Evolutionary conservation across 2,329 filamentous ascomycete genomes (phyloP), one percentile per base, ranked within the genome.

Genomic region (Colletotrichum zoysiae): DNA sequence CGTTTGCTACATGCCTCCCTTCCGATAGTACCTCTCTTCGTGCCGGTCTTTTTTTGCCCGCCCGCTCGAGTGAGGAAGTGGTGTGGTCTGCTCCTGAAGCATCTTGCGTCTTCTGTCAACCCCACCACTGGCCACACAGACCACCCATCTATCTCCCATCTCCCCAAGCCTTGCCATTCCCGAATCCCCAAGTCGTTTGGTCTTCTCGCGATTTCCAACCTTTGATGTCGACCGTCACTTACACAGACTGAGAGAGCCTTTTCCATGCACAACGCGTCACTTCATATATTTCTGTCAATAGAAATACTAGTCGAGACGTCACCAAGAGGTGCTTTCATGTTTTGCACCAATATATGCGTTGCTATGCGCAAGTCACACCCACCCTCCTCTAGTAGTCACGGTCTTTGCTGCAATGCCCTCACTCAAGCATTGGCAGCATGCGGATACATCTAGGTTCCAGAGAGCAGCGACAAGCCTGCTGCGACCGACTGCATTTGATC

Each of bases 1-100:
- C 30, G 58, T 40, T 56, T 61, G 59, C 70, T 63, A 44, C 53
- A 12, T 58, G 30, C 38, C 42, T 44, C 20, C 6, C 46, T 30
- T 30, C 30, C 30, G 30, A 30, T 30, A 30, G 30, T 48, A 38
- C 35, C 35, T 38, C 11, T 38, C 35, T 48, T 23, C n/a, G 58
- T 50, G 42, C 58, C 58, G 44, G 58, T 12, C 79, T 48, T 64
- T 59, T 59, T 46, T 53, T 14, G 51, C 35, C 59, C 26, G 51
- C 35, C 59, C 60, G 53, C 38, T 60, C 50, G 35, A 53, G 48
- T 30, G 60, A 53, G 44, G 35, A 18, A 6, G 42, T 18, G 59
- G 33, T 26, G 46, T 40, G 60, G 46, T 63, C 30, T 53, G 53
- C 56, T 51, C 53, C 57, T 60, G 57, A 46, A 58, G 57, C 57